Conservation (phyloP, 2,329 filamentous ascomycete species). For the Xylaria sp. region DNA sequence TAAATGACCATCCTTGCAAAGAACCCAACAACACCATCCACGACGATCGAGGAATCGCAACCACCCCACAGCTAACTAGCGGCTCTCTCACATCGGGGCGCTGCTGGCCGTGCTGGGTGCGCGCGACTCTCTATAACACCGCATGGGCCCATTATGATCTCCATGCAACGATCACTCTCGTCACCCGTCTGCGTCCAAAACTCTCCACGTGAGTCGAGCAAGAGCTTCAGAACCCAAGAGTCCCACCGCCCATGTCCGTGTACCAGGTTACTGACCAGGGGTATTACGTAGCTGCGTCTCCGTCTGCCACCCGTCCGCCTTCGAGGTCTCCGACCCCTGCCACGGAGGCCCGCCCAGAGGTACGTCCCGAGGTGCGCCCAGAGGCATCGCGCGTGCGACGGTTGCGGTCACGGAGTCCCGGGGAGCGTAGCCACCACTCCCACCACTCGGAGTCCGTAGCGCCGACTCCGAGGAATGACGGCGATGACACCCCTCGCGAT, state of each 20-base stretch:
- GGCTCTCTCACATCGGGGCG: conserved; percentile 30
- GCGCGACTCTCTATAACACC: conserved; percentile 32
- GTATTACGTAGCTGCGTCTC: conserved; percentile 50
- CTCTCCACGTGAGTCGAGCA: conserved; percentile 59
- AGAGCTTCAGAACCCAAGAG: conserved; percentile 5
- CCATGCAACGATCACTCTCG: conserved; percentile 65
- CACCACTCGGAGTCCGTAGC: conserved; percentile 46
- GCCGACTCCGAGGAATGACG: conserved; percentile 46
- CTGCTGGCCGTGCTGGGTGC: conserved; percentile 43
- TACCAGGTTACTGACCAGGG: conserved; percentile 26
- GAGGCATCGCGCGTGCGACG: conserved; percentile 54
- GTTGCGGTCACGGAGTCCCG: conserved; percentile 58
- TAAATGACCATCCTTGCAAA: conserved; percentile 20
- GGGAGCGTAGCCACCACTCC: conserved; percentile 41
- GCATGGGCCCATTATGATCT: conserved; percentile 59
- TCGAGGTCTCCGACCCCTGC: conserved; percentile 61
- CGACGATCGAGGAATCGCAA: conserved; percentile 21
- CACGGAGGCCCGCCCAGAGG: conserved; percentile 54
- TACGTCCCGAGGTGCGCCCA: conserved; percentile 51
- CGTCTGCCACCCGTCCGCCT: conserved; percentile 51
- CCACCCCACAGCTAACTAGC: conserved; percentile 32
- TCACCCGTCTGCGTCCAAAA: conserved; percentile 62
- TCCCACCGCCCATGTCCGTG: conserved; percentile 14
- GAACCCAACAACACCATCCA: conserved; percentile 5
- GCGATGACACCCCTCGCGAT: conserved; percentile 45